Percentiles rank a stretch among this genome's conserved stretches.
These are phyloP conservation scores for Alternaria incomplexa DNA, from an alignment of 2,329 filamentous ascomycete species.

Conservation along the genomic window DNA sequence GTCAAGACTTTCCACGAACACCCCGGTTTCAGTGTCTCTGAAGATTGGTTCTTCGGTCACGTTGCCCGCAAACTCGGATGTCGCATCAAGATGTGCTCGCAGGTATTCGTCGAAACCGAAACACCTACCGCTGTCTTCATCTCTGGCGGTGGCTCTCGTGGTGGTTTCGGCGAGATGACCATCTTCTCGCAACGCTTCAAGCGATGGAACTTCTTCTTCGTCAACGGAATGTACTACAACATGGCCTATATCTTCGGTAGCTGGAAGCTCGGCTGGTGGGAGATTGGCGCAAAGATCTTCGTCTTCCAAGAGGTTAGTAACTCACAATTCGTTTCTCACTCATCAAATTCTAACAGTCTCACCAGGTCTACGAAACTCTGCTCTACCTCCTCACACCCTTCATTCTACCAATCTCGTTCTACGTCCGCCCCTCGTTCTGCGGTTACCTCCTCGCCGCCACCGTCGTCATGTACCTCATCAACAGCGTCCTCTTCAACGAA, in stretches of 20 bases:
- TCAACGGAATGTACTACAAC: constrained; percentile 58
- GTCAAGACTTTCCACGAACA: constrained; percentile 56
- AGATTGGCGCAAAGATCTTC: constrained; percentile 58
- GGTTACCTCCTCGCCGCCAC: constrained; percentile 49
- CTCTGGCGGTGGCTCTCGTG: constrained; percentile 49
- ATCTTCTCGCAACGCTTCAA: constrained; percentile 59
- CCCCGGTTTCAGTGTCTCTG: constrained; percentile 58
- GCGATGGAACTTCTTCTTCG: constrained; percentile 61
- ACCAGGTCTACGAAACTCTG: constrained; percentile 53
- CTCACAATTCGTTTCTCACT: background rate
- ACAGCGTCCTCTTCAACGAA: constrained; percentile 57
- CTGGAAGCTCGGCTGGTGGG: constrained; percentile 58
- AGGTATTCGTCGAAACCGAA: constrained; percentile 59
- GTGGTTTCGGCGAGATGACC: constrained; percentile 61
- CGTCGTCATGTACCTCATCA: constrained; percentile 52
- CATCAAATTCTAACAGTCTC: constrained; percentile 17
- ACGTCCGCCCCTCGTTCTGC: constrained; percentile 51
- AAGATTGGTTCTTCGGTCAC: constrained; percentile 62
- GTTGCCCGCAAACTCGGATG: constrained; percentile 54
- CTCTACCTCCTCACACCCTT: constrained; percentile 56
- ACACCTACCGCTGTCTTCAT: constrained; percentile 55
- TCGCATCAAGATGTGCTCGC: constrained; percentile 57
- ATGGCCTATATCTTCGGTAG: constrained; percentile 54
- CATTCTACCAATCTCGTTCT: constrained; percentile 54
- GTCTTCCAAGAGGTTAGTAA: constrained; percentile 53